Evolutionary conservation across 1,284 basidiomycete genomes (phyloP).

Genomic region (Cerioporus squamosus): DNA sequence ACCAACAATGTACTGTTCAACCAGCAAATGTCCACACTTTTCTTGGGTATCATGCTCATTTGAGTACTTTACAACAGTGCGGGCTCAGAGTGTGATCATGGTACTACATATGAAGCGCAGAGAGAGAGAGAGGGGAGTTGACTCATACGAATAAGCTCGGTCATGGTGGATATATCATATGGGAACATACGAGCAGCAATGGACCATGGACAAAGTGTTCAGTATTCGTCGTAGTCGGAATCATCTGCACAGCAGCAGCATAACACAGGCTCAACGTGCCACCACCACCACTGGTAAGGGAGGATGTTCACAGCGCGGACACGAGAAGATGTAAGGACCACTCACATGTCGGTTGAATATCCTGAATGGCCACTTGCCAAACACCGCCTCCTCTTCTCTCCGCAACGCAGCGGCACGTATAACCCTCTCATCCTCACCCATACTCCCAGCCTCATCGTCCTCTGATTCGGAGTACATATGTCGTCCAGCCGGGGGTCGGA

Average conservation of each 20-base stretch:
- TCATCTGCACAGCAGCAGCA: conserved; percentile 55
- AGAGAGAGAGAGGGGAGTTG: background rate
- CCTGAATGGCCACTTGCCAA: conserved; percentile 71
- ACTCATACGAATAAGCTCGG: too few relatives aligned
- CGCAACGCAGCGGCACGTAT: conserved; percentile 27
- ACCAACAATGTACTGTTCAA: conserved; percentile 11
- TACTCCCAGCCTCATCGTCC: conserved; percentile 16
- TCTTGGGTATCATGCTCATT: conserved; percentile 15
- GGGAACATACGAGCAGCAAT: background rate
- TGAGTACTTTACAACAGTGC: conserved; percentile 22
- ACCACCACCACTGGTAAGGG: conserved; percentile 77
- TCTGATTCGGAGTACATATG: conserved; percentile 19
- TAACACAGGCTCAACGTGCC: conserved; percentile 64
- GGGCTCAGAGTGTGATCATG: background rate
- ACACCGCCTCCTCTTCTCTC: conserved; percentile 46
- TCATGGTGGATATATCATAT: background rate
- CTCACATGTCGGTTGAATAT: conserved; percentile 70
- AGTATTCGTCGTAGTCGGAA: conserved; percentile 39
- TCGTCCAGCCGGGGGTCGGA: conserved; percentile 21
- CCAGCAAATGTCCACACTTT: conserved; percentile 1
- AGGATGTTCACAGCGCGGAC: background rate
- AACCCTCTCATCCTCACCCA: conserved; percentile 35
- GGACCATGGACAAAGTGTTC: background rate
- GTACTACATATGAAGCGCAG: conserved; percentile 13
- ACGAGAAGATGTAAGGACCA: conserved; percentile 22